Conservation (phyloP, 805 yeast genomes). For the Cyberlindnera subsufficiens region DNA sequence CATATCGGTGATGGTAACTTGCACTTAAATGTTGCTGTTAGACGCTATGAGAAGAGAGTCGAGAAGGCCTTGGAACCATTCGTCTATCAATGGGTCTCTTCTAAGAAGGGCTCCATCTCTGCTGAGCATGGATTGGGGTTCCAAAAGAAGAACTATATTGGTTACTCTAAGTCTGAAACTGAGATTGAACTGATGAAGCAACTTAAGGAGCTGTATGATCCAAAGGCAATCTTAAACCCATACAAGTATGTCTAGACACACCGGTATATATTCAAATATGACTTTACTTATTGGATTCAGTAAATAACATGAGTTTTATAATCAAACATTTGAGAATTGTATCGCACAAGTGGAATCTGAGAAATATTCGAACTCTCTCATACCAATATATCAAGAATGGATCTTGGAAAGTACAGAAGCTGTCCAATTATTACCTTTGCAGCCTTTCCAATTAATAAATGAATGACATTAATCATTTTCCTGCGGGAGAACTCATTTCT, state of each 20-base stretch:
- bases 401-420: no score
- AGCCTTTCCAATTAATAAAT: no score
- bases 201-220: constrained; percentile 80
- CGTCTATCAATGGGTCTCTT: constrained; percentile 82
- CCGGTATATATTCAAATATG: no score
- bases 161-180: constrained; percentile 70
- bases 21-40: constrained; percentile 88
- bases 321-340: not conserved
- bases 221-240: constrained; percentile 88
- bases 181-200: constrained; percentile 74
- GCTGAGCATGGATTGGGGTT: constrained; percentile 98
- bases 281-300: not conserved
- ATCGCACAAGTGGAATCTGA: no score
- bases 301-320: not conserved
- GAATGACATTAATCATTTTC: no score
- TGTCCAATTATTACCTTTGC: no score
- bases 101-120: constrained; percentile 77
- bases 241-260: constrained; percentile 68
- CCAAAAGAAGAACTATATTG: constrained; percentile 88
- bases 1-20: constrained; percentile 97
- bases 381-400: no score
- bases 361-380: no score
- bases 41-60: constrained; percentile 72
- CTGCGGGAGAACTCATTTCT: not conserved
- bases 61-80: constrained; percentile 87